These are phyloP conservation scores for Xylaria polymorpha DNA, from an alignment of 2,329 filamentous ascomycete species.

Conservation along the genomic window DNA sequence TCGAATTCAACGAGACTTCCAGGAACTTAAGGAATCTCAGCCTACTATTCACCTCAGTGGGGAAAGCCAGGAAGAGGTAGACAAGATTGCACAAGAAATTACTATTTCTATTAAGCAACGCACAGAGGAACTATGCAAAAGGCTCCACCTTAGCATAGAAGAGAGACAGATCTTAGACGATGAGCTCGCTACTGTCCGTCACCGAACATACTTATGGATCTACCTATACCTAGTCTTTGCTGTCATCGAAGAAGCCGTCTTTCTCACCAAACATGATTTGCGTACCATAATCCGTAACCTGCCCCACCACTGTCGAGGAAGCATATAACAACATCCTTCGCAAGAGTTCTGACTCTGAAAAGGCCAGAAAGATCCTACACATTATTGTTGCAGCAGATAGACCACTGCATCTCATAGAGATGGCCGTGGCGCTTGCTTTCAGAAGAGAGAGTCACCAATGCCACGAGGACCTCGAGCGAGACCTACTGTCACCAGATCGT, in stretches of 20 bases:
- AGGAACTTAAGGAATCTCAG: constrained; percentile 33
- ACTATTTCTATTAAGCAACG: constrained; percentile 45
- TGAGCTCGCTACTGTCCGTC: constrained; percentile 32
- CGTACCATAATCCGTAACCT: constrained; percentile 33
- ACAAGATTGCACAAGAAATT: constrained; percentile 50
- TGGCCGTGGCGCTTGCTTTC: constrained; percentile 47
- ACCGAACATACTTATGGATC: constrained; percentile 46
- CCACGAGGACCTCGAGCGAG: constrained; percentile 54
- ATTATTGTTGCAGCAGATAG: constrained; percentile 51
- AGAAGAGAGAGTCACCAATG: constrained; percentile 59
- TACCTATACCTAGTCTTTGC: constrained; percentile 43
- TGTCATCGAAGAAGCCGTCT: constrained; percentile 31
- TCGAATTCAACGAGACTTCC: constrained; percentile 45
- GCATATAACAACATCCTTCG: constrained; percentile 53
- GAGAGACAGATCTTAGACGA: constrained; percentile 25
- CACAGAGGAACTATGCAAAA: constrained; percentile 32
- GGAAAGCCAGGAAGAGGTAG: constrained; percentile 40
- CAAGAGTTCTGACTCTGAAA: constrained; percentile 43
- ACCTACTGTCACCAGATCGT: neutral
- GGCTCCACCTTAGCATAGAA: constrained; percentile 15
- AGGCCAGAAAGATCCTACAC: constrained; percentile 50
- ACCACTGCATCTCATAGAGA: constrained; percentile 52
- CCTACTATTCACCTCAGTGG: constrained; percentile 50
- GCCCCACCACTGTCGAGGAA: constrained; percentile 45
- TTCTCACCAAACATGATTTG: constrained; percentile 8